Conservation (phyloP, 768 basidiomycete species). For the Trametes cinnabarina region DNA sequence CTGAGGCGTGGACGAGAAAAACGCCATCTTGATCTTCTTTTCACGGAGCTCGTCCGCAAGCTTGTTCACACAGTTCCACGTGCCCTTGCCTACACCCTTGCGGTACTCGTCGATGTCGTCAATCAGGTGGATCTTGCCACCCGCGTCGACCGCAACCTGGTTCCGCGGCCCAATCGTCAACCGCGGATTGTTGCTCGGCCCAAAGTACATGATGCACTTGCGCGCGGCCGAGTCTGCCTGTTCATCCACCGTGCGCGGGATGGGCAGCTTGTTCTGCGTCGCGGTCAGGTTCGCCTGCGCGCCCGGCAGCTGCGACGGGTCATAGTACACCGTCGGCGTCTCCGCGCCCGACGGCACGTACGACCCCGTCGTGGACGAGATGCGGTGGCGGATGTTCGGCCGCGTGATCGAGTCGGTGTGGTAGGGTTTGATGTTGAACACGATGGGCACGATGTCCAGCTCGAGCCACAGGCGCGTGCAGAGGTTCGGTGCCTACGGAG, state of each 20-base stretch:
- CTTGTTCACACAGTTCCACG: slow-evolving; percentile 80
- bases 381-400: slow-evolving; percentile 78
- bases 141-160: slow-evolving; percentile 85
- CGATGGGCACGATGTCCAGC: slow-evolving; percentile 79
- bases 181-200: slow-evolving; percentile 81
- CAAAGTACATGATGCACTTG: slow-evolving; percentile 81
- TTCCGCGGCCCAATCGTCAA: slow-evolving; percentile 80
- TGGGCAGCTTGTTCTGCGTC: slow-evolving; percentile 59
- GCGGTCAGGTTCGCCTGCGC: slow-evolving; percentile 39
- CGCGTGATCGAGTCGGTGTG: slow-evolving; percentile 77
- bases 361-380: slow-evolving; percentile 77
- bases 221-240: slow-evolving; percentile 86
- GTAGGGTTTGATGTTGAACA: slow-evolving; percentile 82
- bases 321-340: slow-evolving; percentile 69
- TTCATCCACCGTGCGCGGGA: slow-evolving; percentile 75
- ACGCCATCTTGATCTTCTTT: slow-evolving; percentile 86
- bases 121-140: slow-evolving; percentile 80
- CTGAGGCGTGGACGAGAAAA: slow-evolving; percentile 95
- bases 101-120: slow-evolving; percentile 79
- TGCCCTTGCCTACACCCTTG: slow-evolving; percentile 66
- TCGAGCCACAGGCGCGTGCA: slow-evolving; percentile 84
- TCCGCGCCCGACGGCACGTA: slow-evolving; percentile 75
- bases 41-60: slow-evolving; percentile 82
- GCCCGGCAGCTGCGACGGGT: slow-evolving; percentile 48
- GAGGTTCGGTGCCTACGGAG: slow-evolving; percentile 65